phyloP scores from a whole-genome alignment of 352 stramenopile species.

The Poterioochromonas sp. region DNA sequence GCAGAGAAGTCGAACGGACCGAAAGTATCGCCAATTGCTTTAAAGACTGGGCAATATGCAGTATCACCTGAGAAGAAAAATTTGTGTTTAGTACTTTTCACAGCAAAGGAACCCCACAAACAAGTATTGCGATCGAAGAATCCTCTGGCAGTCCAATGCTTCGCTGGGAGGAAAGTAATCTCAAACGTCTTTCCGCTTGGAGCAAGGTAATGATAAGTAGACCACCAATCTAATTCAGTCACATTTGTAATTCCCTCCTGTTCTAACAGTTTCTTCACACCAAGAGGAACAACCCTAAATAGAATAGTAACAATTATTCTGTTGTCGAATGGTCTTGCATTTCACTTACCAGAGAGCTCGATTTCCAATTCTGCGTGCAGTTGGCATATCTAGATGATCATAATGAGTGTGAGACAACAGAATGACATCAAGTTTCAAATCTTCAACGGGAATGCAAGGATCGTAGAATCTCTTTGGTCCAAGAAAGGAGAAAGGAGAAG shows the following conservation, averaged over 20 bases:
- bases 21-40: slow-evolving; percentile 45
- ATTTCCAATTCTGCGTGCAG: slow-evolving; percentile 40
- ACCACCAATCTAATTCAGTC: slow-evolving; percentile 41
- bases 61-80: slow-evolving; percentile 52
- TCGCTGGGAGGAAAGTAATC: slow-evolving; percentile 41
- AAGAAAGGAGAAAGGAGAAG: slow-evolving; percentile 39
- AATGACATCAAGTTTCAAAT: slow-evolving; percentile 50
- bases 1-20: slow-evolving; percentile 49
- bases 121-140: slow-evolving; percentile 40
- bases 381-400: slow-evolving; percentile 48
- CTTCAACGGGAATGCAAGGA: slow-evolving; percentile 36
- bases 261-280: slow-evolving; percentile 8
- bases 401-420: slow-evolving; percentile 54
- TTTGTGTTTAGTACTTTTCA: slow-evolving; percentile 18
- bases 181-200: background rate
- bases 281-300: slow-evolving; percentile 38
- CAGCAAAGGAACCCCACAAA: slow-evolving; percentile 44
- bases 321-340: background rate
- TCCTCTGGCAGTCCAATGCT: slow-evolving; percentile 45
- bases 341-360: slow-evolving; percentile 40
- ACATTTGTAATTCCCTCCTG: slow-evolving; percentile 28
- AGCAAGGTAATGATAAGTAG: slow-evolving; percentile 21
- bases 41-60: slow-evolving; percentile 44
- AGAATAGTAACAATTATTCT: background rate
- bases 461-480: slow-evolving; percentile 41